Conservation (phyloP, 2,329 filamentous ascomycete species). For the Penicillium rolfsii region DNA sequence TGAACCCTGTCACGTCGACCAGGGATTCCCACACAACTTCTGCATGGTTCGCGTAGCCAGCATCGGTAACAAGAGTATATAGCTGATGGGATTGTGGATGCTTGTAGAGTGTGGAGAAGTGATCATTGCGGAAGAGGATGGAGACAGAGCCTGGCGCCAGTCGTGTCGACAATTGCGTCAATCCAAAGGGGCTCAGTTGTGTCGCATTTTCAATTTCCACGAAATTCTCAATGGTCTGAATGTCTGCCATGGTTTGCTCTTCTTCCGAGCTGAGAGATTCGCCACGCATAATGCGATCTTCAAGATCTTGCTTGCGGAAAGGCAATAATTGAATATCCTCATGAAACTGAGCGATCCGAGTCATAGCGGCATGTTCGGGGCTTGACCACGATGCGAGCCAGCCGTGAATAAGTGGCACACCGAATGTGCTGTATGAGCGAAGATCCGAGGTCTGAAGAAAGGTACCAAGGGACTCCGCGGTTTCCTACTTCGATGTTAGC, state of each 20-base stretch:
- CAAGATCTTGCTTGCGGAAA: conserved; percentile 85
- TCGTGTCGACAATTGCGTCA: conserved; percentile 71
- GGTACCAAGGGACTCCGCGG: conserved; percentile 59
- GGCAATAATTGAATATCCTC: conserved; percentile 90
- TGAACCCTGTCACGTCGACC: conserved; percentile 81
- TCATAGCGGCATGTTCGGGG: conserved; percentile 69
- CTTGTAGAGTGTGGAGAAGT: conserved; percentile 92
- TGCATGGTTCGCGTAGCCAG: conserved; percentile 82
- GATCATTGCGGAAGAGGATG: conserved; percentile 95
- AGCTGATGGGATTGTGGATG: conserved; percentile 77
- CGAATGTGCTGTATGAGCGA: conserved; percentile 87
- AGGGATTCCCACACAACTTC: conserved; percentile 97
- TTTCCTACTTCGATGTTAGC: conserved; percentile 30
- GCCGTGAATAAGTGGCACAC: conserved; percentile 85
- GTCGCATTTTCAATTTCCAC: conserved; percentile 74
- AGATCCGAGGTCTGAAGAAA: conserved; percentile 90
- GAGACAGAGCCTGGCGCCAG: conserved; percentile 78
- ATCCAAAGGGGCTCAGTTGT: conserved; percentile 80
- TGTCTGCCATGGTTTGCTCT: conserved; percentile 79
- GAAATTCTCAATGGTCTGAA: conserved; percentile 81
- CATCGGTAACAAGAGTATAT: conserved; percentile 86
- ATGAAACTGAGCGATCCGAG: conserved; percentile 77
- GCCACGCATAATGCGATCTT: conserved; percentile 70
- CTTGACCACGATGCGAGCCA: conserved; percentile 77
- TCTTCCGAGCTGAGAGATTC: conserved; percentile 69